Conservation (phyloP, 1,284 basidiomycete species). For the Ustilago esculenta region DNA sequence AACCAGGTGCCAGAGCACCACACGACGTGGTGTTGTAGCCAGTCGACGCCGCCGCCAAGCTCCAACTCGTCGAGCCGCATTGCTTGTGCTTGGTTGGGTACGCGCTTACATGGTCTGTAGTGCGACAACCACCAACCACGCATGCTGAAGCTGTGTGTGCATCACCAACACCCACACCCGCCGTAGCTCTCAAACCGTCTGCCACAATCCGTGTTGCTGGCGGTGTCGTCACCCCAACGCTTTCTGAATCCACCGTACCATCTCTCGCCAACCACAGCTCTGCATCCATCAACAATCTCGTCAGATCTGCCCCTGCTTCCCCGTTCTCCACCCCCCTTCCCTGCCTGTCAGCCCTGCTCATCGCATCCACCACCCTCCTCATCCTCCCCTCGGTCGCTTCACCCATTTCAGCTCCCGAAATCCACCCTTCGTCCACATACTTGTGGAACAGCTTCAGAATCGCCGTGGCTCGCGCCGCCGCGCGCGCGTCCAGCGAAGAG, state of each 20-base stretch:
- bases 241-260: conserved; percentile 21
- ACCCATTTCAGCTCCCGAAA: conserved; percentile 23
- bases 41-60: no score
- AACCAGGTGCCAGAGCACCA: conserved; percentile 5
- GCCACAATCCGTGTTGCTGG: conserved; percentile 41
- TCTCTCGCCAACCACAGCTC: conserved; percentile 34
- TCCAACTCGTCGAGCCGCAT: no score
- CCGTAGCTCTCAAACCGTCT: conserved; percentile 37
- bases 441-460: conserved; percentile 61
- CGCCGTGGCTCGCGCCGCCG: conserved; percentile 59
- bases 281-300: conserved; percentile 39
- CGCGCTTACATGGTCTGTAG: conserved; percentile 1
- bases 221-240: conserved; percentile 10
- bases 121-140: not conserved
- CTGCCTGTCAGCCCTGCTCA: conserved; percentile 12
- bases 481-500: conserved; percentile 51
- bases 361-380: conserved; percentile 36
- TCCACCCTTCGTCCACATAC: conserved; percentile 59
- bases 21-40: conserved; percentile 25
- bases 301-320: no score
- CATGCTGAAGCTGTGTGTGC: conserved; percentile 7
- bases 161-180: conserved; percentile 7
- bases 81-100: conserved; percentile 12
- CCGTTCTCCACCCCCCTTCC: conserved; percentile 4
- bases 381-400: conserved; percentile 23